Percentiles rank a stretch among this genome's conserved stretches.
phyloP scores from a whole-genome alignment of 352 stramenopile species.

The Pythium brachiatum region DNA sequence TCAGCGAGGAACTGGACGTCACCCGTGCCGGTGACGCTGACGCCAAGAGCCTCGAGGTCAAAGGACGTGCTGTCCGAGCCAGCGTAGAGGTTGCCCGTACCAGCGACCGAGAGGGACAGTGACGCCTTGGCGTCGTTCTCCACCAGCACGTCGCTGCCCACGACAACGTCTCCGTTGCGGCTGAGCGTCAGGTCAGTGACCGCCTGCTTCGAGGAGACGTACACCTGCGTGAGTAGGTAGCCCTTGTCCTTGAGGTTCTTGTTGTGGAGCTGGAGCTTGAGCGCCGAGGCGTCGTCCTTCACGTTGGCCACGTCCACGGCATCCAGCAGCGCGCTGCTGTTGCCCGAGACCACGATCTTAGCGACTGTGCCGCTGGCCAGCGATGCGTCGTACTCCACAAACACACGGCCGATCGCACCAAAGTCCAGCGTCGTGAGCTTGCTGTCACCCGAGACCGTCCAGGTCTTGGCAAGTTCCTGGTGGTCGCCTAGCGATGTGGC shows the following conservation, averaged over 20 bases:
- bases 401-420: constrained; percentile 35
- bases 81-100: constrained; percentile 17
- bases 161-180: constrained; percentile 26
- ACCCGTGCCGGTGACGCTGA: constrained; percentile 16
- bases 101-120: constrained; percentile 3
- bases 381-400: constrained; percentile 37
- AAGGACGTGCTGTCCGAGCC: constrained; percentile 12
- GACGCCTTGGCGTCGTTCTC: constrained; percentile 10
- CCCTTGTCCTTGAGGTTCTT: constrained; percentile 25
- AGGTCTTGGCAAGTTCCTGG: constrained; percentile 26
- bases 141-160: constrained; percentile 27
- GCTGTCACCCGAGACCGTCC: constrained; percentile 27
- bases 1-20: constrained; percentile 19
- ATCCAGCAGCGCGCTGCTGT: constrained; percentile 25
- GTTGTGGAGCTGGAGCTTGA: constrained; percentile 20
- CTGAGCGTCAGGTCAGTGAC: constrained; percentile 20
- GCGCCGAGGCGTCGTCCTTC: constrained; percentile 1
- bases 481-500: constrained; percentile 4
- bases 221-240: constrained; percentile 35
- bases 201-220: constrained; percentile 25
- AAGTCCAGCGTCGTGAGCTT: constrained; percentile 28
- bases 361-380: constrained; percentile 21
- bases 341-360: constrained; percentile 32
- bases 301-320: constrained; percentile 24
- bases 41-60: constrained; percentile 1